Conservation (phyloP, 352 stramenopile genomes). For the Pseudoperonospora humuli region DNA sequence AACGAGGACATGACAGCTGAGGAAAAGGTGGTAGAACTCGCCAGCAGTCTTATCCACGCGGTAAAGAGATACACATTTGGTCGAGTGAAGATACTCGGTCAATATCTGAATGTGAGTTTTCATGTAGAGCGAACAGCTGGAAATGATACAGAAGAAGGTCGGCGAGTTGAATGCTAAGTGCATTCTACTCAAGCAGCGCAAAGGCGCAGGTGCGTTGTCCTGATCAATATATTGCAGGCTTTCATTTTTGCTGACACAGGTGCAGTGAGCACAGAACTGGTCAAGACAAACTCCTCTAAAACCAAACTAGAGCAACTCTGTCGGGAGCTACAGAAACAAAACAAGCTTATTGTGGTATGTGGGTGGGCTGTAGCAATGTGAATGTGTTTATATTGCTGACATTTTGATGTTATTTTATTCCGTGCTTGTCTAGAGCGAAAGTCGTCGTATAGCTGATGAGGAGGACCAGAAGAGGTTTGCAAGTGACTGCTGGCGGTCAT, state of each 20-base stretch:
- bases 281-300: constrained; percentile 59
- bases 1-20: constrained; percentile 30
- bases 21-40: constrained; percentile 39
- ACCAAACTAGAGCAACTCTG: constrained; percentile 78
- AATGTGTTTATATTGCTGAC: neutral
- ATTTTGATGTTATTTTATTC: constrained; percentile 1
- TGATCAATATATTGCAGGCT: neutral
- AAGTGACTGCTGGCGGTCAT: neutral
- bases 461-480: constrained; percentile 72
- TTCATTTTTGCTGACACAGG: neutral
- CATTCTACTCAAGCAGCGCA: constrained; percentile 70
- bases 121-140: constrained; percentile 44
- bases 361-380: neutral
- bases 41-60: constrained; percentile 30
- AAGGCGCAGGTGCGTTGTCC: constrained; percentile 35
- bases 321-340: constrained; percentile 82
- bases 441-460: constrained; percentile 74
- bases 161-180: constrained; percentile 72
- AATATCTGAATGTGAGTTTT: neutral
- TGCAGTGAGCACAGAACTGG: constrained; percentile 52
- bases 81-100: neutral
- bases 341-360: constrained; percentile 74
- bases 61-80: constrained; percentile 18
- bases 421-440: constrained; percentile 39
- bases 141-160: constrained; percentile 75